Percentiles rank a stretch among this genome's conserved stretches.
These are phyloP conservation scores for Geotrichum cucujoidarum DNA, from an alignment of 1,139 yeast species.

Conservation along the genomic window DNA sequence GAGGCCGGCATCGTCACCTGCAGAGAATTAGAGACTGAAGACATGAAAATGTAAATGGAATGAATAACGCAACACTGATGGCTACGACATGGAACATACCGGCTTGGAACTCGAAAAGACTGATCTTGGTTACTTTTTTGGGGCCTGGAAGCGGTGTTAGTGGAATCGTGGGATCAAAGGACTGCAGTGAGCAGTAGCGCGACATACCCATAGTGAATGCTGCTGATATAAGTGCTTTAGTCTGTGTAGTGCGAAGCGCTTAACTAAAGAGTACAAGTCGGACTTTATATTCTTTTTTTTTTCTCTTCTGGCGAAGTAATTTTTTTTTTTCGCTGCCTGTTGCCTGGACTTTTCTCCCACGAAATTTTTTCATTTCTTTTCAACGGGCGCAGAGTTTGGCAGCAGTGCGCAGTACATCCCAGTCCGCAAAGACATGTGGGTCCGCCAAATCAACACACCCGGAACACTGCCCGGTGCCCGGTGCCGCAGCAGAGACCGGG, in stretches of 20 bases:
- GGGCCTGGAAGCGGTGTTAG: conserved; percentile 9
- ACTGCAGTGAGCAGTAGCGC: too few relatives aligned
- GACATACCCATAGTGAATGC: conserved; percentile 6
- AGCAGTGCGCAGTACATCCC: too few relatives aligned
- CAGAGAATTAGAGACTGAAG: background rate
- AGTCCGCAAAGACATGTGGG: too few relatives aligned
- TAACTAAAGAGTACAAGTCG: background rate
- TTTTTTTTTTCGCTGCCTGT: background rate
- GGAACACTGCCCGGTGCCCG: too few relatives aligned
- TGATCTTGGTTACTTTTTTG: conserved; percentile 15
- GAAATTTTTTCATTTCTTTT: background rate
- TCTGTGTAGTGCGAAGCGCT: background rate
- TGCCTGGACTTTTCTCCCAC: background rate
- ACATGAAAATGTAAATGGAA: background rate
- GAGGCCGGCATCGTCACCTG: conserved; percentile 40
- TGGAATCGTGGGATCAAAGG: too few relatives aligned
- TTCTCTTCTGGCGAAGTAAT: background rate
- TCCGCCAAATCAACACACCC: too few relatives aligned
- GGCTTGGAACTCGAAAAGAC: conserved; percentile 16
- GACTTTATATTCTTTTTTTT: background rate
- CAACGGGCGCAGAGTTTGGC: too few relatives aligned
- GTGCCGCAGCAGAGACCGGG: too few relatives aligned
- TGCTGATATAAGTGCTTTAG: background rate
- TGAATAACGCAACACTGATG: background rate
- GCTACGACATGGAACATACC: conserved; percentile 6